Percentiles rank a stretch among this genome's conserved stretches.
Conservation (phyloP, 2,329 filamentous ascomycete species). For the Verticillium dahliae region DNA sequence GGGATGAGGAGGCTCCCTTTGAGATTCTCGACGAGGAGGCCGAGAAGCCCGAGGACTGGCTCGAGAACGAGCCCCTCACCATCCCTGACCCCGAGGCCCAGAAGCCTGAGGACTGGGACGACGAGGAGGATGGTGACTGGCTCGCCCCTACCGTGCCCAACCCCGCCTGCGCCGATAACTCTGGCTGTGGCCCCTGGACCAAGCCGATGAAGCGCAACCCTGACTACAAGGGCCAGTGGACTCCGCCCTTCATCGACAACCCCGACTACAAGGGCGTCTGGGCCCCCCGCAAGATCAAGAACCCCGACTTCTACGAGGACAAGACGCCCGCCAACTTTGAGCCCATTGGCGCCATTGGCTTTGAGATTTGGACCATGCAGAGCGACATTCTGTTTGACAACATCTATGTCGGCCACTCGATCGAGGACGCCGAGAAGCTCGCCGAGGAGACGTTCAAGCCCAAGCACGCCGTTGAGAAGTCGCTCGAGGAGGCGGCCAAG, state of each 20-base stretch:
- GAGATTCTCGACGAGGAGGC: conserved; percentile 95
- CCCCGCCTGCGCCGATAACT: conserved; percentile 89
- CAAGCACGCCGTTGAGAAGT: conserved; percentile 80
- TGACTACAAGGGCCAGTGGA: conserved; percentile 98
- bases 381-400: conserved; percentile 98
- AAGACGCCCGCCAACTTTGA: conserved; percentile 94
- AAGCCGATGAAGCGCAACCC: conserved; percentile 92
- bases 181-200: conserved; percentile 90
- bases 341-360: conserved; percentile 96
- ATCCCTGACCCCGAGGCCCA: conserved; percentile 88
- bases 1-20: conserved; percentile 96
- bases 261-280: conserved; percentile 95
- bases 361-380: conserved; percentile 99
- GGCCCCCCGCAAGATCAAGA: conserved; percentile 92
- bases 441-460: conserved; percentile 83
- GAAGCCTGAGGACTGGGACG: conserved; percentile 99
- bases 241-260: conserved; percentile 88
- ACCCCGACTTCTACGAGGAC: conserved; percentile 95
- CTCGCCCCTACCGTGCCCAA: conserved; percentile 83
- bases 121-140: conserved; percentile 99
- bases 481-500: conserved; percentile 70
- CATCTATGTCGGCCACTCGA: conserved; percentile 98
- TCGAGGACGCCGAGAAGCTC: conserved; percentile 85
- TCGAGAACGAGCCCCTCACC: conserved; percentile 77
- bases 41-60: conserved; percentile 89